Conservation (phyloP, 192 early-diverging fungal species). For the Phycomyces blakesleeanus region DNA sequence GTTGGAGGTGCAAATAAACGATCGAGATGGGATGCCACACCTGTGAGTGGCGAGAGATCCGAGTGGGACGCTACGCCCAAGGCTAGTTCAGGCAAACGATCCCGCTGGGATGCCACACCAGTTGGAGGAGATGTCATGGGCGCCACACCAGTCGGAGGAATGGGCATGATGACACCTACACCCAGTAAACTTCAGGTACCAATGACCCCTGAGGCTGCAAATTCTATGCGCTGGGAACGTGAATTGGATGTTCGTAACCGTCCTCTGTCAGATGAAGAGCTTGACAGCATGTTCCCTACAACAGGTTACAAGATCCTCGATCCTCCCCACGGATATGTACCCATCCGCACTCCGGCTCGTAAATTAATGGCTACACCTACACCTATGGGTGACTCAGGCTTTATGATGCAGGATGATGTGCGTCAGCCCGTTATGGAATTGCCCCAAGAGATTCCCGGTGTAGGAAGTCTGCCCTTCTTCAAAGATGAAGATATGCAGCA, state of each 20-base stretch:
- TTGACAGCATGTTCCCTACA: constrained; percentile 90
- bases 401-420: constrained; percentile 84
- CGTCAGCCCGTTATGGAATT: constrained; percentile 60
- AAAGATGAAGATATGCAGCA: constrained; percentile 97
- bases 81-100: constrained; percentile 65
- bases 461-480: constrained; percentile 85
- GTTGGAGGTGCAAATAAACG: constrained; percentile 25
- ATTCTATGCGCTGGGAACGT: constrained; percentile 67
- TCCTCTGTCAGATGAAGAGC: constrained; percentile 87
- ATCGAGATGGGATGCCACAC: constrained; percentile 79
- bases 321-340: constrained; percentile 81
- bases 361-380: constrained; percentile 94
- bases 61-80: constrained; percentile 80
- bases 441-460: constrained; percentile 83
- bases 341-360: constrained; percentile 93
- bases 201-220: constrained; percentile 81
- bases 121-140: constrained; percentile 48
- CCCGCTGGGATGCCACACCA: constrained; percentile 95
- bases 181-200: constrained; percentile 59
- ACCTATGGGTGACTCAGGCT: constrained; percentile 73
- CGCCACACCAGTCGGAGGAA: constrained; percentile 79
- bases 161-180: constrained; percentile 76
- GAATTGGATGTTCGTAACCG: constrained; percentile 86
- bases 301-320: constrained; percentile 91
- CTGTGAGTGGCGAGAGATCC: constrained; percentile 49